A percentile compares a stretch with the other conserved stretches of the same genome.
Conservation (phyloP, 2,329 filamentous ascomycete genomes). For the Myriosclerotinia duriaeana region DNA sequence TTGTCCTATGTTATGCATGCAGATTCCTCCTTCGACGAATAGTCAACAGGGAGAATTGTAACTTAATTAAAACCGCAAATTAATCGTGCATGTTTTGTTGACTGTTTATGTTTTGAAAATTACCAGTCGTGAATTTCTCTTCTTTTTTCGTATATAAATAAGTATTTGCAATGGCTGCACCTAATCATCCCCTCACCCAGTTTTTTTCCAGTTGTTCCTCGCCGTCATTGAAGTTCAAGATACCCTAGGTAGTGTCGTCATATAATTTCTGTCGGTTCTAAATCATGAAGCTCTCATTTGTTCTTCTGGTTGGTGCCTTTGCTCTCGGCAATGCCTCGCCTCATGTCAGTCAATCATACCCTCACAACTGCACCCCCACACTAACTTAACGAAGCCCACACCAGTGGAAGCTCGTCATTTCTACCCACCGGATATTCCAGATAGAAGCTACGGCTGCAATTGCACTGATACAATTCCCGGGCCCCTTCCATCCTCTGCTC, state of each 20-base stretch:
- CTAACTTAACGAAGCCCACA: not conserved
- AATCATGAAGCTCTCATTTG: constrained; percentile 15
- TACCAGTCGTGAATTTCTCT: not conserved
- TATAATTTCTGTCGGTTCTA: not conserved
- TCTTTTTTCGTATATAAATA: not conserved
- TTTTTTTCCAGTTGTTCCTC: not conserved
- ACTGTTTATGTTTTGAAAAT: not conserved
- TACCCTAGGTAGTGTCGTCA: not conserved
- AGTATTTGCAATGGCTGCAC: not conserved
- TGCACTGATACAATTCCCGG: constrained; percentile 19
- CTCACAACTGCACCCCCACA: not conserved
- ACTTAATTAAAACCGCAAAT: not conserved
- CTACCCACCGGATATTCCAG: not conserved
- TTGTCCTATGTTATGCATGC: constrained; percentile 3
- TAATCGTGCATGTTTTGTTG: not conserved
- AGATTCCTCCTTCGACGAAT: constrained; percentile 10
- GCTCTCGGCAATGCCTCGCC: constrained; percentile 20
- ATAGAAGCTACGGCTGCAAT: constrained; percentile 4
- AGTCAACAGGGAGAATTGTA: not conserved
- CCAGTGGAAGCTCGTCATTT: constrained; percentile 6
- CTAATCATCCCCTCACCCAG: not conserved
- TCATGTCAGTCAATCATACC: constrained; percentile 2
- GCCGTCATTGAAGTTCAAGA: not conserved
- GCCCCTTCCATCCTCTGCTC: constrained; percentile 1
- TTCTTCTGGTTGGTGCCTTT: constrained; percentile 1